These are phyloP conservation scores for Psilocybe subaeruginosa DNA, from an alignment of 768 basidiomycete species.

Conservation along the genomic window DNA sequence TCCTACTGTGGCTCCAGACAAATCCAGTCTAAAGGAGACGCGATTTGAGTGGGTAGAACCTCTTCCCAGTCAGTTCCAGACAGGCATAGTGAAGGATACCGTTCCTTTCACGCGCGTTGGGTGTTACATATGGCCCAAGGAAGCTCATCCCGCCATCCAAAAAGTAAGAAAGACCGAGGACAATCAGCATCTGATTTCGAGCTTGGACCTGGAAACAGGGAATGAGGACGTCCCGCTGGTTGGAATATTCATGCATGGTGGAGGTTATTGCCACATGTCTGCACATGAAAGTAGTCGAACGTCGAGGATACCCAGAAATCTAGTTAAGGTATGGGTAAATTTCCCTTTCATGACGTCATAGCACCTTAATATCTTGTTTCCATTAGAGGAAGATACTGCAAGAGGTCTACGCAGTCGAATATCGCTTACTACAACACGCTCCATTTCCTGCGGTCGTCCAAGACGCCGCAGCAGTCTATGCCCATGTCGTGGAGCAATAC, in stretches of 20 bases:
- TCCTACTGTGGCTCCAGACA: slow-evolving; percentile 38
- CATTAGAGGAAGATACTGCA: slow-evolving; percentile 33
- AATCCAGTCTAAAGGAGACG: slow-evolving; percentile 41
- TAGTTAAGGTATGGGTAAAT: slow-evolving; percentile 40
- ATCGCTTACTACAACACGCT: slow-evolving; percentile 53
- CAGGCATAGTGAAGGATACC: slow-evolving; percentile 42
- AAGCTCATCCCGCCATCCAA: slow-evolving; percentile 18
- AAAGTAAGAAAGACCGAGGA: slow-evolving; percentile 7
- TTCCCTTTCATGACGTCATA: neutral
- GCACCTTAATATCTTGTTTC: neutral
- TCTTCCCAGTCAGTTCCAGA: slow-evolving; percentile 39
- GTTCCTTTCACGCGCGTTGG: slow-evolving; percentile 48
- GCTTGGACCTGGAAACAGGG: slow-evolving; percentile 26
- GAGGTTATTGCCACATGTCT: slow-evolving; percentile 62
- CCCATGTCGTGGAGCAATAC: slow-evolving; percentile 43
- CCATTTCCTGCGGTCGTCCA: slow-evolving; percentile 57
- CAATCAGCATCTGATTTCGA: slow-evolving; percentile 7
- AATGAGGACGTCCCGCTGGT: slow-evolving; percentile 36
- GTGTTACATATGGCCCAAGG: slow-evolving; percentile 51
- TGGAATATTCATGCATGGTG: slow-evolving; percentile 57
- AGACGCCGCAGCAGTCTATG: slow-evolving; percentile 55
- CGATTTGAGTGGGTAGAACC: slow-evolving; percentile 52
- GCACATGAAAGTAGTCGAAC: slow-evolving; percentile 52
- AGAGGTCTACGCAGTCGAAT: slow-evolving; percentile 50
- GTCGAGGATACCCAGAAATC: slow-evolving; percentile 48